Conservation (phyloP, 2,329 filamentous ascomycete species). For the Colletotrichum sp. region DNA sequence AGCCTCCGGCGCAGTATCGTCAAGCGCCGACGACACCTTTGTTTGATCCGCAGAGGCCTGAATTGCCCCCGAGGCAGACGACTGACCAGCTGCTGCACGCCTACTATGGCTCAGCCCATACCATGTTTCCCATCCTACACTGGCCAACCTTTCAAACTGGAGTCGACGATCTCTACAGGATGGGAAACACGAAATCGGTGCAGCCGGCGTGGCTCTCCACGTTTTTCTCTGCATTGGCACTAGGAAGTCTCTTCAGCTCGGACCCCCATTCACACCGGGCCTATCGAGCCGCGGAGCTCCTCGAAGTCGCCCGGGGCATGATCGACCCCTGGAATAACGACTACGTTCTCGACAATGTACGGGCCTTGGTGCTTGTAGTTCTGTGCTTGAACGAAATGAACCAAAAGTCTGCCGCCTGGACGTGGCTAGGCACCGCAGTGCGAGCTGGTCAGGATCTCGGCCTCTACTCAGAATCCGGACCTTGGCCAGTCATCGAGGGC, state of each 20-base stretch:
- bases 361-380: constrained; percentile 74
- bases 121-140: constrained; percentile 84
- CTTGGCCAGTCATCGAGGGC: constrained; percentile 76
- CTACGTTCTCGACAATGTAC: constrained; percentile 76
- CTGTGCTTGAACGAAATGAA: constrained; percentile 88
- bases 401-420: constrained; percentile 82
- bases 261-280: constrained; percentile 60
- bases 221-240: constrained; percentile 83
- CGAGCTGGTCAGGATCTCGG: constrained; percentile 84
- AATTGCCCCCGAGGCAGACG: constrained; percentile 72
- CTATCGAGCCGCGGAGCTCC: constrained; percentile 63
- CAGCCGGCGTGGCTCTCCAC: constrained; percentile 77
- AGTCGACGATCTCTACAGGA: constrained; percentile 78
- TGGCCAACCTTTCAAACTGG: constrained; percentile 83
- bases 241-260: constrained; percentile 76
- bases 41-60: constrained; percentile 61
- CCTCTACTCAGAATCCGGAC: constrained; percentile 76
- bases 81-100: constrained; percentile 76
- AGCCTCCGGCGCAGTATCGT: constrained; percentile 74
- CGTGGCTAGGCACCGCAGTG: constrained; percentile 82
- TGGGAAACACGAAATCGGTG: constrained; percentile 63
- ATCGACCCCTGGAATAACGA: constrained; percentile 85
- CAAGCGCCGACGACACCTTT: constrained; percentile 47
- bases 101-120: constrained; percentile 80
- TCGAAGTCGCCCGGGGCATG: constrained; percentile 72